Percentiles rank a stretch among this genome's conserved stretches.
Evolutionary conservation across 352 stramenopile species (phyloP).

Genomic region (Plasmopara viticola): DNA sequence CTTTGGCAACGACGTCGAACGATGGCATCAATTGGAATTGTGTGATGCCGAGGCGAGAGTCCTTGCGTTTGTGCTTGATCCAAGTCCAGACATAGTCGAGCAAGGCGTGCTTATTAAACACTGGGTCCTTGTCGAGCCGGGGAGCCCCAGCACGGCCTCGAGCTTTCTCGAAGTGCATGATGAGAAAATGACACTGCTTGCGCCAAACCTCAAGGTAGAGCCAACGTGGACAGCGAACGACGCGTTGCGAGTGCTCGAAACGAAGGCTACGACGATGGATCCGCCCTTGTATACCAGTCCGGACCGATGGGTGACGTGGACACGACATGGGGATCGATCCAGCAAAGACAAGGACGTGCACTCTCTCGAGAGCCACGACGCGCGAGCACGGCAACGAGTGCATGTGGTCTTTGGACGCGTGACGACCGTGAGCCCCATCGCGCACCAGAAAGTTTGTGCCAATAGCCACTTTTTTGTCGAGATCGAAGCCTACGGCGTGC

Average conservation of each 20-base stretch:
- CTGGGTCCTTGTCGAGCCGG: conserved; percentile 42
- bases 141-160: conserved; percentile 10
- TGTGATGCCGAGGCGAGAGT: conserved; percentile 30
- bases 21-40: conserved; percentile 23
- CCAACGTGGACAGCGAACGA: conserved; percentile 13
- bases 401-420: conserved; percentile 46
- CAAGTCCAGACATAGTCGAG: conserved; percentile 28
- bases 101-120: conserved; percentile 51
- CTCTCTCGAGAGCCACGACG: not conserved
- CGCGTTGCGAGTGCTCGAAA: conserved; percentile 22
- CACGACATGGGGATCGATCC: conserved; percentile 3
- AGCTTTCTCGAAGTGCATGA: conserved; percentile 40
- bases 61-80: conserved; percentile 33
- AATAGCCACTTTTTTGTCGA: conserved; percentile 65
- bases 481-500: conserved; percentile 25
- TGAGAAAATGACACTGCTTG: conserved; percentile 9
- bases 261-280: conserved; percentile 31
- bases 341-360: not conserved
- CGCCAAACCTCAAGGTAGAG: conserved; percentile 2
- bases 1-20: conserved; percentile 19
- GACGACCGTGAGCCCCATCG: conserved; percentile 46
- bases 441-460: conserved; percentile 27
- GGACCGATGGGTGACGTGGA: conserved; percentile 14
- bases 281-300: conserved; percentile 39
- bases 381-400: conserved; percentile 26